Base-by-base conservation (phyloP, 495 filamentous ascomycete species). In the Ramalina intermedia region DNA sequence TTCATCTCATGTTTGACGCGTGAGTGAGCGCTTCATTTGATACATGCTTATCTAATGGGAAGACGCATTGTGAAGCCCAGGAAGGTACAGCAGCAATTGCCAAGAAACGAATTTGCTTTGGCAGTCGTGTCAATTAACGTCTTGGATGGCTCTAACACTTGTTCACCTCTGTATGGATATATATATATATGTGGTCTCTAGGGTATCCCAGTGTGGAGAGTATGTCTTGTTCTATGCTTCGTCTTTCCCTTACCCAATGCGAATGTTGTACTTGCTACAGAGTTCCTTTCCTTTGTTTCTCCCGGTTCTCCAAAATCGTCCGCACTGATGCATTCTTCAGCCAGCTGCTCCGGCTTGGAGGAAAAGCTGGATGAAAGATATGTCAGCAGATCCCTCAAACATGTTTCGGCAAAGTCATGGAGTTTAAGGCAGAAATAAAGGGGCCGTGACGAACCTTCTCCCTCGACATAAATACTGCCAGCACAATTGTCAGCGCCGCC, bases 401-500 rank as follows among this genome's bases (percentile, higher is more conserved):
- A 4, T 11, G 2, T 11, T 33, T 7, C 5, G 14, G 8, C 2
- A 17, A 11, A 9, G 17, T 2, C 2, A 23, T 41, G 4, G 21
- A 11, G 12, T 9, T 18, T 11, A 1, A 11, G 21, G 12, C 0
- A 9, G 11, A 11, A 1, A 23, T 0, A 23, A 14, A 9, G 14
- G 14, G 14, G 21, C 5, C 17, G 6, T 41, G 4, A 41, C 39
- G 7, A 23, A 41, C 39, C 39, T 41, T 41, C 11, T 41, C 48
- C 41, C 41, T 36, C 29, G 20, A 38, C 48, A 51, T 46, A 1
- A 4, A 72, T 53, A 39, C 69, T 47, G 11, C 69, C 68, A 41
- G 61, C 38, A 75, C 48, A n/a, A 70, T 11, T n/a, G 61, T 58
- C 37, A 74, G 29, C 0, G 61, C 66, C n/a, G 72, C 74, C 2